These are phyloP conservation scores for Fusarium beomiforme DNA, from an alignment of 2,329 filamentous ascomycete genomes.

Conservation along the genomic window DNA sequence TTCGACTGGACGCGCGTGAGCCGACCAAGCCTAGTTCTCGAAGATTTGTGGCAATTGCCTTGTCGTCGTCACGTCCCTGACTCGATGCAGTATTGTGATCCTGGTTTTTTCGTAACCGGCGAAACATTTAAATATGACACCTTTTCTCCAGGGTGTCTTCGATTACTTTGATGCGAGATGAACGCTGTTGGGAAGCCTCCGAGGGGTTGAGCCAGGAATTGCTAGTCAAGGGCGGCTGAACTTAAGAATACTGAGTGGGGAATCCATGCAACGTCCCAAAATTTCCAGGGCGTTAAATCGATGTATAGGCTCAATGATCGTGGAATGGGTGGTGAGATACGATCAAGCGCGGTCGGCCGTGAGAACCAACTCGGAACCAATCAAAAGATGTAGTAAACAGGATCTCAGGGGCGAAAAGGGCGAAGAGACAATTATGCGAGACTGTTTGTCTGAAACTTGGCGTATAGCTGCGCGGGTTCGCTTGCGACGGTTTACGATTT, in stretches of 20 bases:
- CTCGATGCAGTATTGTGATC: constrained; percentile 37
- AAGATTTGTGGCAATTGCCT: constrained; percentile 41
- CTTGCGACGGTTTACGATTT: constrained; percentile 22
- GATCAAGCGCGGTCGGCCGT: constrained; percentile 14
- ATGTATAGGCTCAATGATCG: constrained; percentile 11
- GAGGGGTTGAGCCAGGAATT: constrained; percentile 4
- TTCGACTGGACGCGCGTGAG: constrained; percentile 36
- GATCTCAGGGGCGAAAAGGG: constrained; percentile 8
- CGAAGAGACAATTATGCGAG: constrained; percentile 27
- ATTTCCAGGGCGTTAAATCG: constrained; percentile 2
- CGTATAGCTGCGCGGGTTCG: constrained; percentile 10
- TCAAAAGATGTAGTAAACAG: constrained; percentile 18
- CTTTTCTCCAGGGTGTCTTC: constrained; percentile 23
- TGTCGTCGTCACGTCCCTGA: constrained; percentile 33
- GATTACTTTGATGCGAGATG: background rate
- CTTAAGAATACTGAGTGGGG: constrained; percentile 30
- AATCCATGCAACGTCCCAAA: constrained; percentile 30
- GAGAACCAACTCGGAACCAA: constrained; percentile 16
- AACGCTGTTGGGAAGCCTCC: background rate
- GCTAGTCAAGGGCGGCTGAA: constrained; percentile 9
- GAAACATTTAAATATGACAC: constrained; percentile 51
- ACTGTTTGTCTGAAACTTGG: constrained; percentile 11
- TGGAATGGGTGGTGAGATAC: constrained; percentile 12
- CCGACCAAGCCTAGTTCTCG: constrained; percentile 45
- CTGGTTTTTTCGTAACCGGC: constrained; percentile 48